A percentile compares a stretch with the other conserved stretches of the same genome.
phyloP scores from a whole-genome alignment of 2,329 filamentous ascomycete genomes.

The Colletotrichum sansevieriae region DNA sequence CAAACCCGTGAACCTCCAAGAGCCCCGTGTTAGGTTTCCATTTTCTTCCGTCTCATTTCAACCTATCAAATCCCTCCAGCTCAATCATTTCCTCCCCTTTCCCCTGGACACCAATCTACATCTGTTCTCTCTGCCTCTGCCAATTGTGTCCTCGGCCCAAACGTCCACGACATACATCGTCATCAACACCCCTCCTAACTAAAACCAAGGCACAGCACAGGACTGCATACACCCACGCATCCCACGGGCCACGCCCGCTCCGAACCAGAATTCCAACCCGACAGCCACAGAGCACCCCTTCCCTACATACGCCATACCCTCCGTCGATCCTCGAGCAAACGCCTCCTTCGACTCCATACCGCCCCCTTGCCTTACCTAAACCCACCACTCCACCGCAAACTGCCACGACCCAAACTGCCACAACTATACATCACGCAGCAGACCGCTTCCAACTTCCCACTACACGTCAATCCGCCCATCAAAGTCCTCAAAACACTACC shows the following conservation, averaged over 20 bases:
- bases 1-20: conserved; percentile 16
- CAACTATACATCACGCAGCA: neutral
- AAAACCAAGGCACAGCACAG: conserved; percentile 36
- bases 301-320: conserved; percentile 33
- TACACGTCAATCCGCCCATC: conserved; percentile 1
- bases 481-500: conserved; percentile 3
- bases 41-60: conserved; percentile 6
- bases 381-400: conserved; percentile 16
- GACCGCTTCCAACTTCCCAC: conserved; percentile 13
- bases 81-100: neutral
- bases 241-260: neutral
- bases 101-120: neutral
- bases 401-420: neutral
- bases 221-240: conserved; percentile 21
- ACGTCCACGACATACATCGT: conserved; percentile 32
- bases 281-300: conserved; percentile 1
- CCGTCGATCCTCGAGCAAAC: conserved; percentile 34
- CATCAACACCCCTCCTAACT: conserved; percentile 37
- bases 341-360: conserved; percentile 22
- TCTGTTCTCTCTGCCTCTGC: neutral
- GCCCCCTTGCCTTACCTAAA: conserved; percentile 27
- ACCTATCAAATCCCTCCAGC: conserved; percentile 11
- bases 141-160: conserved; percentile 7
- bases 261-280: neutral
- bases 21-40: conserved; percentile 13